Percentiles rank a stretch among this genome's conserved stretches.
These are phyloP conservation scores for Suhomyces canberraensis DNA, from an alignment of 805 yeast genomes.

Conservation along the genomic window DNA sequence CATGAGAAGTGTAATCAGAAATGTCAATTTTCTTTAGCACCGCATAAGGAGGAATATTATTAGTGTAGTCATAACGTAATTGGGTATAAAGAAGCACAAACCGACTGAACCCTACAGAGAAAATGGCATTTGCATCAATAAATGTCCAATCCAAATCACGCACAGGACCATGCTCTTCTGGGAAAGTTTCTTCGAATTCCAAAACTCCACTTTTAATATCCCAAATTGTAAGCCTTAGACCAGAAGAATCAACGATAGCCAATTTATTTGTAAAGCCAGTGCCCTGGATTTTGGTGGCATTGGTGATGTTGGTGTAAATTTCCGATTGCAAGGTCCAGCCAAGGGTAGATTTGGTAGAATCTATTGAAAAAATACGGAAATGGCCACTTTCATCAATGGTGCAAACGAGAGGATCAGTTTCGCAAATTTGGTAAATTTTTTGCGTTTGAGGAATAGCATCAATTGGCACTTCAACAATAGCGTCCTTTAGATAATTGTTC, in stretches of 20 bases:
- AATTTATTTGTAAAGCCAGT: constrained; percentile 68
- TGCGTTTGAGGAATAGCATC: constrained; percentile 38
- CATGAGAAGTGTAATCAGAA: constrained; percentile 67
- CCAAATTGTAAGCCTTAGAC: constrained; percentile 67
- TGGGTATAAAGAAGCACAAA: constrained; percentile 72
- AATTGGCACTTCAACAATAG: constrained; percentile 31
- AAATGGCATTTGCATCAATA: constrained; percentile 51
- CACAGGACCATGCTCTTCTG: constrained; percentile 35
- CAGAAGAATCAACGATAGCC: constrained; percentile 63
- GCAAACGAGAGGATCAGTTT: constrained; percentile 56
- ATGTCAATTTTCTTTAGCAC: constrained; percentile 73
- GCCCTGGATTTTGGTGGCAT: constrained; percentile 59
- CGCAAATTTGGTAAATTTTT: constrained; percentile 43
- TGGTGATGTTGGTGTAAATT: constrained; percentile 53
- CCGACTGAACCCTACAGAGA: constrained; percentile 74
- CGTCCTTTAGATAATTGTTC: too few relatives aligned
- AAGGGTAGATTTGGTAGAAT: constrained; percentile 21
- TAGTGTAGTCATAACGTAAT: constrained; percentile 84
- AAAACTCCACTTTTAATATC: constrained; percentile 64
- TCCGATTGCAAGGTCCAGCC: constrained; percentile 52
- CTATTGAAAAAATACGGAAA: constrained; percentile 19
- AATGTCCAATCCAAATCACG: constrained; percentile 88
- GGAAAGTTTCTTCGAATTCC: constrained; percentile 54
- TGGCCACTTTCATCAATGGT: constrained; percentile 46
- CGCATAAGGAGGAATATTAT: constrained; percentile 71